Evolutionary conservation across 345 rosid genomes (phyloP), one percentile per base, ranked within the genome.

Genomic region (Sonneratia caseolaris): DNA sequence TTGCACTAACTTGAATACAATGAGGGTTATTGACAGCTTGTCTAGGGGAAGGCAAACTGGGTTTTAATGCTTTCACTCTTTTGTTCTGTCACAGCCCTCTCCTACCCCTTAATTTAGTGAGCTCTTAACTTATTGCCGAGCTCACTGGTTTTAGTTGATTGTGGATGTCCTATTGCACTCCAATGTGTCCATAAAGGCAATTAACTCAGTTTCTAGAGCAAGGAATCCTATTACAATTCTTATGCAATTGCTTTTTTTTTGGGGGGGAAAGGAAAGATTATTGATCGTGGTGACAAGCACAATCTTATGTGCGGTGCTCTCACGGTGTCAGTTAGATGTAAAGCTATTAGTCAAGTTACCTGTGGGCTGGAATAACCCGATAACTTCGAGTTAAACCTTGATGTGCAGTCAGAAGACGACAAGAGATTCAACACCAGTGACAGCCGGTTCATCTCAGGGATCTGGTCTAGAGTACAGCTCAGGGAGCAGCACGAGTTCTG

Each of bases 401-500:
- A n/a, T 53, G 1, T 76, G 75, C 89, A 89, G 98, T 79, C 91
- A 93, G 76, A 93, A 91, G 79, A 86, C 98, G 10, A 75, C 95
- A 4, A 86, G 88, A 75, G 84, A 86, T 68, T 19, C 98, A 24
- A 68, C 93, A 9, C 96, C 97, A 22, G 27, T 68, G 61, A 67
- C 85, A 13, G 84, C 75, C 37, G 70, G 80, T 6, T 57, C 86
- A 66, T 62, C 91, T 51, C 84, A 85, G 72, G 48, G 15, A 40
- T 14, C 77, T 67, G 53, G 90, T 68, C 49, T 86, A 0, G 84
- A 73, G 2, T 68, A 76, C 0, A 79, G 76, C 40, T 19, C 79
- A 5, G 79, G 80, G 49, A 74, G 75, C n/a, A 84, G 82, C 18
- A 68, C 75, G 1, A 79, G 71, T 36, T 24, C 82, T 0, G 78